These are phyloP conservation scores for Ganoderma resinaceum DNA, from an alignment of 1,284 basidiomycete species.

Conservation along the genomic window DNA sequence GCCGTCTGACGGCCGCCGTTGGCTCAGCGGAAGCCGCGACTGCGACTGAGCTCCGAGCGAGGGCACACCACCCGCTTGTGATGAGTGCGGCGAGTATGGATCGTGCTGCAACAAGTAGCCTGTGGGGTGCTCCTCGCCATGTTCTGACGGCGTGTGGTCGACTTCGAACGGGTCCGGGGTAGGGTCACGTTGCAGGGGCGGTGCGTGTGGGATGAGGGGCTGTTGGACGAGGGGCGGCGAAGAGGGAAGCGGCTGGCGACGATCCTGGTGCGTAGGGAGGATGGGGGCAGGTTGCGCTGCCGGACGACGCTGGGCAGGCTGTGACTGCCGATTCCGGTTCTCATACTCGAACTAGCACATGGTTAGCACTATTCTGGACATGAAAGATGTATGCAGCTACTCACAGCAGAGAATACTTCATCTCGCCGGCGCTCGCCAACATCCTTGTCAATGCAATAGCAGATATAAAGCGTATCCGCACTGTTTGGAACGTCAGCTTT, in stretches of 20 bases:
- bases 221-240: constrained; percentile 29
- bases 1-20: constrained; percentile 25
- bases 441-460: constrained; percentile 89
- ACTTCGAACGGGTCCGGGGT: constrained; percentile 44
- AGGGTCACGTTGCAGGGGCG: constrained; percentile 30
- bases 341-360: constrained; percentile 51
- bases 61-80: constrained; percentile 17
- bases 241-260: constrained; percentile 29
- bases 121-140: constrained; percentile 25
- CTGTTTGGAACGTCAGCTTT: constrained; percentile 34
- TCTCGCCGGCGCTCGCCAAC: constrained; percentile 66
- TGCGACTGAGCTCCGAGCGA: constrained; percentile 2
- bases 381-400: constrained; percentile 38
- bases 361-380: constrained; percentile 8
- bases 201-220: constrained; percentile 23
- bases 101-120: constrained; percentile 23
- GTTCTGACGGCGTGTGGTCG: constrained; percentile 40
- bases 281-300: constrained; percentile 23
- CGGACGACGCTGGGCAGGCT: constrained; percentile 26
- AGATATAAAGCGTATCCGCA: constrained; percentile 87
- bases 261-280: constrained; percentile 21
- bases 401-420: constrained; percentile 75
- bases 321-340: constrained; percentile 42
- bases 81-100: constrained; percentile 34
- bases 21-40: constrained; percentile 32